Evolutionary conservation across 345 rosid species (phyloP).

Genomic region (Clarkia xantiana): DNA sequence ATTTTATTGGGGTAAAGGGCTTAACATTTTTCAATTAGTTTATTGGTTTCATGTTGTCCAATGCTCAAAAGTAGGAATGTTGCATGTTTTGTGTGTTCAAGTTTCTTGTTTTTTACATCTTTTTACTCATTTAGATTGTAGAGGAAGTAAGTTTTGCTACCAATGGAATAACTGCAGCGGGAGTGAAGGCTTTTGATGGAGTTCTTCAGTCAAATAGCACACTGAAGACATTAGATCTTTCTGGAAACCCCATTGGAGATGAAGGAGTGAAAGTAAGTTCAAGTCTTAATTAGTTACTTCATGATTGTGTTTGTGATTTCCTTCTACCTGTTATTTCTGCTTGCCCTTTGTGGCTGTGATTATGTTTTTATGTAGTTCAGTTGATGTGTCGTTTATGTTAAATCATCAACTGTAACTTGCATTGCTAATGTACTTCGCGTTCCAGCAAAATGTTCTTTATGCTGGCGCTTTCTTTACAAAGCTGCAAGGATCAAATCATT

Average conservation of each 20-base stretch:
- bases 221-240: slow-evolving; percentile 59
- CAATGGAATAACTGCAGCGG: slow-evolving; percentile 79
- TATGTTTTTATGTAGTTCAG: too few species aligned
- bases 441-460: too few species aligned
- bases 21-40: too few species aligned
- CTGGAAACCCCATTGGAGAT: slow-evolving; percentile 91
- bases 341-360: too few species aligned
- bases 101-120: not conserved
- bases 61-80: not conserved
- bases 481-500: too few species aligned
- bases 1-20: too few species aligned
- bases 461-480: too few species aligned
- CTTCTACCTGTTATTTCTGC: too few species aligned
- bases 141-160: slow-evolving; percentile 97
- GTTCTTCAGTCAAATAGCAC: slow-evolving; percentile 72
- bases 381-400: too few species aligned
- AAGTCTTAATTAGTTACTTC: not conserved
- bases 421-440: too few species aligned
- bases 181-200: slow-evolving; percentile 71
- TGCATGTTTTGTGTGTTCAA: not conserved
- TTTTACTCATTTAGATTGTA: slow-evolving; percentile 43
- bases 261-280: slow-evolving; percentile 85
- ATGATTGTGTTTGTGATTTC: not conserved
- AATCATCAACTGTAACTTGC: too few species aligned
- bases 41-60: not conserved